Conservation (phyloP, 768 basidiomycete species). For the Tulasnella sp. region DNA sequence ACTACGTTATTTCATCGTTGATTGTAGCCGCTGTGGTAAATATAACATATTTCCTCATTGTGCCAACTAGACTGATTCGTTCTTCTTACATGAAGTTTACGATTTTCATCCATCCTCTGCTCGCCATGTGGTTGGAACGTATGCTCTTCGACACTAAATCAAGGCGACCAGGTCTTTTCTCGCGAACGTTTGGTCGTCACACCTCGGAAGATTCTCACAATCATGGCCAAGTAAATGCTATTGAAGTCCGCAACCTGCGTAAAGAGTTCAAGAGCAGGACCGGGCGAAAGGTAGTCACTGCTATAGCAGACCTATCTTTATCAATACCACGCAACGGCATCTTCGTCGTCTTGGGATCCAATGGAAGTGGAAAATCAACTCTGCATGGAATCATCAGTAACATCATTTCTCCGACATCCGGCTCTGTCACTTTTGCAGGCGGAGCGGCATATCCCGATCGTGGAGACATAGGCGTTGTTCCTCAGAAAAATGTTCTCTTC, state of each 20-base stretch:
- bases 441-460: slow-evolving; percentile 41
- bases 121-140: slow-evolving; percentile 48
- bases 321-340: slow-evolving; percentile 60
- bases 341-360: slow-evolving; percentile 44
- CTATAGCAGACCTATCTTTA: slow-evolving; percentile 51
- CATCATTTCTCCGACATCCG: slow-evolving; percentile 44
- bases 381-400: slow-evolving; percentile 53
- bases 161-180: neutral
- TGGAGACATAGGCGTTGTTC: slow-evolving; percentile 61
- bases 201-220: too few species aligned
- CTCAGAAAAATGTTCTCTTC: slow-evolving; percentile 74
- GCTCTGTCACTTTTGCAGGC: slow-evolving; percentile 40
- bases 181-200: slow-evolving; percentile 23
- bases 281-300: slow-evolving; percentile 34
- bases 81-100: slow-evolving; percentile 36
- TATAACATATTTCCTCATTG: too few species aligned
- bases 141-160: slow-evolving; percentile 47
- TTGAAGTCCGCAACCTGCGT: slow-evolving; percentile 13
- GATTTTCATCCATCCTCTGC: slow-evolving; percentile 59
- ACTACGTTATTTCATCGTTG: too few species aligned
- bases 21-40: too few species aligned
- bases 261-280: slow-evolving; percentile 17
- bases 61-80: slow-evolving; percentile 36
- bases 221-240: slow-evolving; percentile 14
- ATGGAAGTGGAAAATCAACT: slow-evolving; percentile 67